These are phyloP conservation scores for Mycena capillaripes DNA, from an alignment of 768 basidiomycete genomes.

Conservation along the genomic window DNA sequence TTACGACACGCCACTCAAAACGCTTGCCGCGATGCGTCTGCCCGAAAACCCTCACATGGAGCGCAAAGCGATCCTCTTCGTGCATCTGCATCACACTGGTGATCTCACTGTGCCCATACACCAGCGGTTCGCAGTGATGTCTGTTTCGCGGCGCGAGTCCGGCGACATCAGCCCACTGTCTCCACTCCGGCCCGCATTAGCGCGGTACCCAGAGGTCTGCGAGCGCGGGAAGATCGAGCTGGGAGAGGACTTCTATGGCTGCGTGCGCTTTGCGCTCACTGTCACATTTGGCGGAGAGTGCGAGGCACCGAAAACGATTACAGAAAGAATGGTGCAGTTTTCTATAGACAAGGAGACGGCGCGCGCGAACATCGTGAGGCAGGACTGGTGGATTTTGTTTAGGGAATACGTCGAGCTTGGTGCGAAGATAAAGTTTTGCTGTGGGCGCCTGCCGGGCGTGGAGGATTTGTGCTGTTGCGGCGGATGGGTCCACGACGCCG, in stretches of 20 bases:
- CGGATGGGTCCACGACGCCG: constrained; percentile 17
- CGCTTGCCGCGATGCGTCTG: constrained; percentile 11
- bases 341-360: constrained; percentile 1
- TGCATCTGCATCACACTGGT: neutral
- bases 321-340: neutral
- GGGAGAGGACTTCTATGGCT: neutral
- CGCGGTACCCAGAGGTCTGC: neutral
- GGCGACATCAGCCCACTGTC: neutral
- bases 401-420: neutral
- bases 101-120: neutral
- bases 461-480: constrained; percentile 14
- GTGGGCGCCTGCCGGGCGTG: neutral
- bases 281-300: neutral
- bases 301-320: neutral
- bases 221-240: constrained; percentile 1
- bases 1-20: constrained; percentile 11
- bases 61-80: neutral
- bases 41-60: constrained; percentile 1
- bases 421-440: constrained; percentile 18
- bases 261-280: neutral
- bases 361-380: neutral
- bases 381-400: constrained; percentile 11
- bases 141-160: neutral
- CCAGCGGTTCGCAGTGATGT: neutral
- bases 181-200: neutral